phyloP scores from a whole-genome alignment of 192 early-diverging fungal species.

The Backusella tarrabulga region DNA sequence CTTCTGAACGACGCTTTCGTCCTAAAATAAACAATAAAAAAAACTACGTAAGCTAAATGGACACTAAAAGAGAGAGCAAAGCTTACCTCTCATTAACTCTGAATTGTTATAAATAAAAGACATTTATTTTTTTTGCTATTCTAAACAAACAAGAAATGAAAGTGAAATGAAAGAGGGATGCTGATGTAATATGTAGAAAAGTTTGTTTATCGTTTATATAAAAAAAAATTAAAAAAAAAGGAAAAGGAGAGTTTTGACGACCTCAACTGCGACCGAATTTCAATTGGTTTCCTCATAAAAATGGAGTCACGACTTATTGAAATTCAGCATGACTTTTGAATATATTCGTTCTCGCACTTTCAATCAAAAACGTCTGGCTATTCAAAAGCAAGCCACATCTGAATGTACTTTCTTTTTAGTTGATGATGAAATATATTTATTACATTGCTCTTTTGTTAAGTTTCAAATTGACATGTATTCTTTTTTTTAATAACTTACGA shows the following conservation, averaged over 20 bases:
- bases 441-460: too few relatives aligned
- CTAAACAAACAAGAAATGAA: background rate
- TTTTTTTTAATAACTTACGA: too few relatives aligned
- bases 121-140: background rate
- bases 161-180: background rate
- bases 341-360: too few relatives aligned
- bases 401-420: too few relatives aligned
- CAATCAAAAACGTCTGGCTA: too few relatives aligned
- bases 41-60: background rate
- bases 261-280: background rate
- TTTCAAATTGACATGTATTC: too few relatives aligned
- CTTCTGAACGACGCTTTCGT: conserved; percentile 34
- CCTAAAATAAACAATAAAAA: conserved; percentile 11
- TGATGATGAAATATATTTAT: too few relatives aligned
- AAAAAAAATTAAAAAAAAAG: background rate
- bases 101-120: background rate
- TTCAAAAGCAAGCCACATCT: too few relatives aligned
- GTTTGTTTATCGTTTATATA: background rate
- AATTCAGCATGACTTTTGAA: background rate
- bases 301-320: background rate
- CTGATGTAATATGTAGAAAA: background rate
- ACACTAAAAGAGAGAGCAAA: background rate
- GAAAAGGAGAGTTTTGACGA: background rate
- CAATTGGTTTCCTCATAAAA: background rate
- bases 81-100: background rate